phyloP scores from a whole-genome alignment of 768 basidiomycete genomes.

The Mycena vitilis region DNA sequence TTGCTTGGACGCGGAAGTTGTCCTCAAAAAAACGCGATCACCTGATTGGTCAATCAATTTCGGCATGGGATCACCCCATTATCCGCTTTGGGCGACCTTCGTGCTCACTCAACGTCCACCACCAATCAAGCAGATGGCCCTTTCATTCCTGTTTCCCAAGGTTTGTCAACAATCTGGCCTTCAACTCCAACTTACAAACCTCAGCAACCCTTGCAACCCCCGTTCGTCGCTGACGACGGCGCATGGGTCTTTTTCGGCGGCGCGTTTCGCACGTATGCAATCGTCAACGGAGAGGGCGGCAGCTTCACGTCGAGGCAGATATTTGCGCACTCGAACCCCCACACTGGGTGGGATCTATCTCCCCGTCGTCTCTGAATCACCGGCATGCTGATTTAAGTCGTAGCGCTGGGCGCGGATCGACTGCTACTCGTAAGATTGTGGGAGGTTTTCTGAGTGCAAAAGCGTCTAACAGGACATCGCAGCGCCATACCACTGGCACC shows the following conservation, averaged over 20 bases:
- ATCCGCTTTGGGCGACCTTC: not conserved
- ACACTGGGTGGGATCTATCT: conserved; percentile 32
- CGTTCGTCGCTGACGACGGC: conserved; percentile 39
- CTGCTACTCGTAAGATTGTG: conserved; percentile 39
- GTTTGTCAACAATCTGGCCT: conserved; percentile 10
- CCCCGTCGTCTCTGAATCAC: not conserved
- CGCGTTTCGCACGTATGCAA: conserved; percentile 39
- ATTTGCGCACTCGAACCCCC: conserved; percentile 40
- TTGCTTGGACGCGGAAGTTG: no score
- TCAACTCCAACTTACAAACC: not conserved
- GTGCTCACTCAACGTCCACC: not conserved
- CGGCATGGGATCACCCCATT: not conserved
- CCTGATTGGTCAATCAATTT: not conserved
- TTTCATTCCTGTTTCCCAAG: conserved; percentile 41
- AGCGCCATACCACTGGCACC: conserved; percentile 45
- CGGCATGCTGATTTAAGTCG: not conserved
- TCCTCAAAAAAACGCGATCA: not conserved
- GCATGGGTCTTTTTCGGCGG: conserved; percentile 44
- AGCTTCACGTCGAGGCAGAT: conserved; percentile 40
- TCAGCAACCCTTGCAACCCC: conserved; percentile 37
- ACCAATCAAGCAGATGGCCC: conserved; percentile 22
- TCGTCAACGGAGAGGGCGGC: conserved; percentile 31
- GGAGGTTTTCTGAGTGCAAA: not conserved
- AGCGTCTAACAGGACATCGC: conserved; percentile 1
- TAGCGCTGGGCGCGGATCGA: conserved; percentile 40